Evolutionary conservation across 2,329 filamentous ascomycete species (phyloP).

Genomic region (Zalaria obscura): DNA sequence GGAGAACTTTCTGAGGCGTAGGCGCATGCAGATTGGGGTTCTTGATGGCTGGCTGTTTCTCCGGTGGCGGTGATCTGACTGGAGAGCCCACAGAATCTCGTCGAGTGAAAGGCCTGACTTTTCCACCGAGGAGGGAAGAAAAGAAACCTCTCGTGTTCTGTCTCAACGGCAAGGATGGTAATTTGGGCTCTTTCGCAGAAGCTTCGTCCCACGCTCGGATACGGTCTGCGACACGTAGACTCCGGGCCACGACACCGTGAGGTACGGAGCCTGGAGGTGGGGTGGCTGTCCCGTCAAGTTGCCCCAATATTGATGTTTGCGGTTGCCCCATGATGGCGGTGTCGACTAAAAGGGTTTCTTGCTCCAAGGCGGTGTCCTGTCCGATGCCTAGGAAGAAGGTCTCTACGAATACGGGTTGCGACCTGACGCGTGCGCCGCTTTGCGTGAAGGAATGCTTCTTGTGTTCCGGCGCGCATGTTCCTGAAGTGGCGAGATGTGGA

Average conservation of each 20-base stretch:
- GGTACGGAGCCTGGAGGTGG: too few relatives aligned
- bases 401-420: background rate
- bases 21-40: background rate
- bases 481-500: background rate
- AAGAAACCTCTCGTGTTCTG: background rate
- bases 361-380: background rate
- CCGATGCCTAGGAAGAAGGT: background rate
- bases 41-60: background rate
- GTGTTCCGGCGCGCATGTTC: background rate
- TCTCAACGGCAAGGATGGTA: background rate
- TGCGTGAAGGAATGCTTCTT: background rate
- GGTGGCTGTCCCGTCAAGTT: background rate
- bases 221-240: background rate
- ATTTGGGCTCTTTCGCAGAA: background rate
- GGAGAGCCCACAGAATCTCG: background rate
- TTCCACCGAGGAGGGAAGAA: background rate
- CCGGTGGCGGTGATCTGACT: slow-evolving; percentile 7
- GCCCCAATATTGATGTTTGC: background rate
- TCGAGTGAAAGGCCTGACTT: slow-evolving; percentile 8
- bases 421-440: background rate
- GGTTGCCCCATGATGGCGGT: too few relatives aligned
- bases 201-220: too few relatives aligned
- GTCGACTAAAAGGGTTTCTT: background rate
- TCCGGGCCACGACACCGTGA: background rate
- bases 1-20: background rate